Evolutionary conservation across 2,329 filamentous ascomycete genomes (phyloP), one percentile per base, ranked within the genome.

Genomic region (Ceratocystis albifundus): DNA sequence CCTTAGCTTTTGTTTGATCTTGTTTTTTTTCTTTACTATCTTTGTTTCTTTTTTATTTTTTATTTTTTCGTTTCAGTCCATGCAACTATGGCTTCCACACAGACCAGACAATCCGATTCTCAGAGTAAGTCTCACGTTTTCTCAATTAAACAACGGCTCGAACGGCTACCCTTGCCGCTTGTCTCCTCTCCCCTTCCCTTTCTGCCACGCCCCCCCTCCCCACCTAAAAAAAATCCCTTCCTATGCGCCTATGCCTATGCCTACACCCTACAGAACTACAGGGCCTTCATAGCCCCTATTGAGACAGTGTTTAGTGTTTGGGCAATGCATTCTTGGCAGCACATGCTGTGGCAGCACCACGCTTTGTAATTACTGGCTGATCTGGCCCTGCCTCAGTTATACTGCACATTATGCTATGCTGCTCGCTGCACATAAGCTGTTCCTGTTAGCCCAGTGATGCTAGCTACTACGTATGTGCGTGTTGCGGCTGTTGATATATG

Each of bases 51-150:
- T 46, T 62, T n/a, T n/a, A n/a, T 25, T 62, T 48, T 7, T 45
- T 62, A 48, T 46, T 22, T n/a, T 15, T 62, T 57, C 53, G 53
- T 62, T 62, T 46, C 41, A 62, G 44, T 62, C 41, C 41, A 62
- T 62, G 46, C 46, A 20, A 61, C 46, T 15, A 62, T 62, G 57
- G 48, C 66, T 32, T 36, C 63, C 20, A 36, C 57, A 30, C 55
- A 50, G 44, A 65, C 61, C 63, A 62, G 64, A 65, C 46, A 48
- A 64, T 45, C 41, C 44, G 66, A 67, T 65, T 62, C 62, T 61
- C 63, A 62, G 63, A 63, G 66, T 67, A 67, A 67, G 66, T 67
- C 66, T 67, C 63, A 50, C 30, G 55, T 41, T 32, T 41, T 30
- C 32, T 44, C 45, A n/a, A 41, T 55, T 45, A 62, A 57, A 46